Evolutionary conservation across 177 flowering plant species (phyloP).

Genomic region (Tripterygium wilfordii): DNA sequence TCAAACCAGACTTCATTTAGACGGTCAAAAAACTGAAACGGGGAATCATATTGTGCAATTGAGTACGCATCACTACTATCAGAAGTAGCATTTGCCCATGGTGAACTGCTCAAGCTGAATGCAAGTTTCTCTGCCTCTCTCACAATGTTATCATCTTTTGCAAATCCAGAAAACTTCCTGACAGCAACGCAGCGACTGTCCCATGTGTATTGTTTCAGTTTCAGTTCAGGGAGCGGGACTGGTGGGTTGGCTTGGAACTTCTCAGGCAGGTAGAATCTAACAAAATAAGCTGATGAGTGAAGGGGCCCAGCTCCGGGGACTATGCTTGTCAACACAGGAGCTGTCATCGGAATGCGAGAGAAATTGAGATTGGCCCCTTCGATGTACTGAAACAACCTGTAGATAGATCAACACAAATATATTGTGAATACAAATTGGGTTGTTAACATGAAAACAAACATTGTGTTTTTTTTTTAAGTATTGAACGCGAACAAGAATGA

Average conservation of each 20-base stretch:
- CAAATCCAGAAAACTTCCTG: conserved; percentile 77
- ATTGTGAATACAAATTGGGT: no score
- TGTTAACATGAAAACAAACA: no score
- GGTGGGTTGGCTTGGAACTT: conserved; percentile 70
- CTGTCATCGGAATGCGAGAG: conserved; percentile 58
- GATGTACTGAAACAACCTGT: conserved; percentile 73
- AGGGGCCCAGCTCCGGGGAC: conserved; percentile 75
- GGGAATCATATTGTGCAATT: conserved; percentile 75
- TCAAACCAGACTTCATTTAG: conserved; percentile 85
- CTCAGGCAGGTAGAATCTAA: conserved; percentile 56
- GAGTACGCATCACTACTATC: conserved; percentile 57
- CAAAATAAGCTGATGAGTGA: conserved; percentile 59
- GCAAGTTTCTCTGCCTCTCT: conserved; percentile 71
- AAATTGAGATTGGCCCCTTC: conserved; percentile 78
- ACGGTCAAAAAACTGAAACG: conserved; percentile 55
- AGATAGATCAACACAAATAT: conserved; percentile 5
- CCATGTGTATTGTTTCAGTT: conserved; percentile 42
- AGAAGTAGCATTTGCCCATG: conserved; percentile 64
- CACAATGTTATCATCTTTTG: conserved; percentile 50
- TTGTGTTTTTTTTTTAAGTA: no score
- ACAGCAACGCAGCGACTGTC: conserved; percentile 58
- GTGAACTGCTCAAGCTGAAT: conserved; percentile 61
- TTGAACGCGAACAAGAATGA: no score
- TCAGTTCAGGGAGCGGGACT: conserved; percentile 61
- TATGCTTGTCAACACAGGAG: conserved; percentile 65